Conservation (phyloP, 106 monocot genomes). For the Gastrodia elata region DNA sequence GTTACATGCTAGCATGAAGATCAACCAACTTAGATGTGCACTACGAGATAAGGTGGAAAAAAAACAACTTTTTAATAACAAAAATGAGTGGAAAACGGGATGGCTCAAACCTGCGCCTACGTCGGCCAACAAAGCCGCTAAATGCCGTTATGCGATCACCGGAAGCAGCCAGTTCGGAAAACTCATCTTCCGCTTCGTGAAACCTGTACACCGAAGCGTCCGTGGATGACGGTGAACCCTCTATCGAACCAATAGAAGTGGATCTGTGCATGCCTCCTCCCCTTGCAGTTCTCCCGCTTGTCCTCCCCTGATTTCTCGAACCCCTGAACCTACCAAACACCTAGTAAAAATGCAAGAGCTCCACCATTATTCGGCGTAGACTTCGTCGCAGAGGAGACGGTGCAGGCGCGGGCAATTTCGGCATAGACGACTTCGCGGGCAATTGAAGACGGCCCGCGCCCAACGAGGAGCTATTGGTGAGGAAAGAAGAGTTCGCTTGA, state of each 20-base stretch:
- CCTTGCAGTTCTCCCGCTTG: slow-evolving; percentile 12
- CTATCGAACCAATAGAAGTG: slow-evolving; percentile 11
- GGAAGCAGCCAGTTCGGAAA: slow-evolving; percentile 1
- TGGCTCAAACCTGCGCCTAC: neutral
- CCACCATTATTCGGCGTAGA: too few relatives aligned
- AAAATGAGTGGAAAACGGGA: neutral
- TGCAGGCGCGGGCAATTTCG: too few relatives aligned
- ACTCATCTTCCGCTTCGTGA: slow-evolving; percentile 16
- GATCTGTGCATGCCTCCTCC: neutral
- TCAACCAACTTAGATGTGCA: neutral
- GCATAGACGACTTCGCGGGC: too few relatives aligned
- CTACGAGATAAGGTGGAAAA: neutral
- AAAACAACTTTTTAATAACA: neutral
- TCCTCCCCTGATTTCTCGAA: slow-evolving; percentile 22
- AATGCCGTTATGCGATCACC: slow-evolving; percentile 1
- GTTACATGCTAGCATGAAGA: neutral
- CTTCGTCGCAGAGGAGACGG: too few relatives aligned
- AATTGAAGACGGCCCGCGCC: too few relatives aligned
- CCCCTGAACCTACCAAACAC: slow-evolving; percentile 24
- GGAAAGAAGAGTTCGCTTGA: too few relatives aligned
- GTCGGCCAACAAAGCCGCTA: neutral
- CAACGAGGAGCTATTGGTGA: too few relatives aligned
- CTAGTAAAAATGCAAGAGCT: slow-evolving; percentile 31
- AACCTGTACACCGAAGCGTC: slow-evolving; percentile 12
- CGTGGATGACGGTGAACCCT: slow-evolving; percentile 17